These are phyloP conservation scores for Mangifera indica DNA, from an alignment of 345 rosid genomes.

Conservation along the genomic window DNA sequence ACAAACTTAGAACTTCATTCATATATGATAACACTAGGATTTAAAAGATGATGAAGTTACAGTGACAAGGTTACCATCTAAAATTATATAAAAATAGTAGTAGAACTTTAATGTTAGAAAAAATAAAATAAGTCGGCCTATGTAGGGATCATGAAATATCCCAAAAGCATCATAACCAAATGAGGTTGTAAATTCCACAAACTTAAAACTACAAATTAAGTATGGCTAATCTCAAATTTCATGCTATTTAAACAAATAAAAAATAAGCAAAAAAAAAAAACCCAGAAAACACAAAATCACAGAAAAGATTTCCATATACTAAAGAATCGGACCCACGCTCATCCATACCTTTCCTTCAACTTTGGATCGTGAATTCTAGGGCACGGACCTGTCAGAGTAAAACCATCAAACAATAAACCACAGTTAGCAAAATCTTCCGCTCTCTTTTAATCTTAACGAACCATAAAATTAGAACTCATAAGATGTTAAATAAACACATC, in stretches of 20 bases:
- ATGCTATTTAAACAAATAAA: not conserved
- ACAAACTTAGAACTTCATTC: not conserved
- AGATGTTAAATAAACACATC: not conserved
- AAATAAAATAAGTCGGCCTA: too few relatives aligned
- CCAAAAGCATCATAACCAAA: not conserved
- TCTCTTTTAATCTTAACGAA: not conserved
- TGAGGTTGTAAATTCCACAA: not conserved
- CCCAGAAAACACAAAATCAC: not conserved
- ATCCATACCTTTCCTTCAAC: slow-evolving; percentile 88
- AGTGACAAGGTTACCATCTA: not conserved
- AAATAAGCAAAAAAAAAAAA: not conserved
- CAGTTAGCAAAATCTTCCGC: not conserved
- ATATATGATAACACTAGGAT: not conserved
- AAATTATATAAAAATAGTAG: not conserved
- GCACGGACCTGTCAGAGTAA: slow-evolving; percentile 65
- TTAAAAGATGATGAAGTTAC: not conserved
- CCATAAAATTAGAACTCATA: not conserved
- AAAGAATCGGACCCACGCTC: not conserved
- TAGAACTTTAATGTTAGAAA: too few relatives aligned
- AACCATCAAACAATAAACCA: not conserved
- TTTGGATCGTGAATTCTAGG: slow-evolving; percentile 87
- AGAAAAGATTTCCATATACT: not conserved
- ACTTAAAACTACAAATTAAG: not conserved
- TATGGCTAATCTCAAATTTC: not conserved
- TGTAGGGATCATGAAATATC: not conserved